Conservation (phyloP, 768 basidiomycete genomes). For the Pulveroboletus sp. region DNA sequence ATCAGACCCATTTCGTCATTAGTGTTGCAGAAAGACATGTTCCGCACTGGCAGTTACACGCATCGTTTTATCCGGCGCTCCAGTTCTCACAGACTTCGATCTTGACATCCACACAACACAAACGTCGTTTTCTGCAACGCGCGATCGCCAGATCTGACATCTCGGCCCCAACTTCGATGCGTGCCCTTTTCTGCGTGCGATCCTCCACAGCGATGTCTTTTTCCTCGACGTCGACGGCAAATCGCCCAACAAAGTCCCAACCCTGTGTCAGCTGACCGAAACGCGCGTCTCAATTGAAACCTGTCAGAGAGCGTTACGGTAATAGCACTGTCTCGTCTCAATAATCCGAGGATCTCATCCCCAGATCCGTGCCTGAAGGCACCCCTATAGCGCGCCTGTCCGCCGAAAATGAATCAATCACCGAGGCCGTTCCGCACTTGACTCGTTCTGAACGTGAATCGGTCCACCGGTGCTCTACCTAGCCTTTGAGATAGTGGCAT, state of each 20-base stretch:
- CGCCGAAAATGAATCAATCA: conserved; percentile 8
- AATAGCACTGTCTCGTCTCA: conserved; percentile 6
- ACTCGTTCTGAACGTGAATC: conserved; percentile 20
- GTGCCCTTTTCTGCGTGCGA: conserved; percentile 10
- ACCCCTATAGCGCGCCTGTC: neutral
- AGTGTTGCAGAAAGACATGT: neutral
- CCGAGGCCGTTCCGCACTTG: conserved; percentile 5
- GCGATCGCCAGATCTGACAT: neutral
- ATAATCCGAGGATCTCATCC: conserved; percentile 17
- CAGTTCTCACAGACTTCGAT: conserved; percentile 13
- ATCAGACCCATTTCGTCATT: neutral
- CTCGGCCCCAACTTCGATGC: conserved; percentile 2
- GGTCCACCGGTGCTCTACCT: neutral
- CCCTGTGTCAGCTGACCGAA: neutral
- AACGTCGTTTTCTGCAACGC: neutral
- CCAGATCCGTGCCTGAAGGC: neutral
- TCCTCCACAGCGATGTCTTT: conserved; percentile 10
- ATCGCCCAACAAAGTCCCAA: neutral
- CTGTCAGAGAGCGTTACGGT: conserved; percentile 4
- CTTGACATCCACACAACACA: neutral
- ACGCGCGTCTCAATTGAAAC: conserved; percentile 8
- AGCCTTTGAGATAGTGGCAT: neutral
- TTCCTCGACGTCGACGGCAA: neutral
- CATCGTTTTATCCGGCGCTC: neutral
- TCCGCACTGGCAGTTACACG: neutral